These are phyloP conservation scores for Fibroporia radiculosa DNA, from an alignment of 768 basidiomycete species.

Conservation along the genomic window DNA sequence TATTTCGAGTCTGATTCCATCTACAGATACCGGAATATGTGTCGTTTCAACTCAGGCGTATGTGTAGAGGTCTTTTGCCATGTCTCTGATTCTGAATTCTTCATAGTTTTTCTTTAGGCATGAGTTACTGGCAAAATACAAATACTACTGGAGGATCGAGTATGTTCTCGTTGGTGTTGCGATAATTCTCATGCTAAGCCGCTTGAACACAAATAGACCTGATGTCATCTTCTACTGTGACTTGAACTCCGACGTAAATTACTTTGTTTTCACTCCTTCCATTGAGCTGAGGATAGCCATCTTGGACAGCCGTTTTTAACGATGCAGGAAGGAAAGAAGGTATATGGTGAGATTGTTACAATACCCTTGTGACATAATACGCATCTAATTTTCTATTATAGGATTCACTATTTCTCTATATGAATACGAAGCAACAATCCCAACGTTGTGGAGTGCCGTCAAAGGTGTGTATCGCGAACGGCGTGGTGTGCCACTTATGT, in stretches of 20 bases:
- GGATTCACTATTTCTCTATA: slow-evolving; percentile 70
- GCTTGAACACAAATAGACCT: slow-evolving; percentile 27
- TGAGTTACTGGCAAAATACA: slow-evolving; percentile 29
- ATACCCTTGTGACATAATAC: neutral
- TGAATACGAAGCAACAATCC: slow-evolving; percentile 70
- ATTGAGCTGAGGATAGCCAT: too few relatives aligned
- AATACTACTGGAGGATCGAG: slow-evolving; percentile 48
- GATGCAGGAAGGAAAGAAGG: slow-evolving; percentile 49
- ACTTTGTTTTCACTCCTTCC: neutral
- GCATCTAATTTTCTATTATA: slow-evolving; percentile 21
- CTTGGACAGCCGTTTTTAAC: slow-evolving; percentile 38
- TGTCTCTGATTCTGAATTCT: neutral
- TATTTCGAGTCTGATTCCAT: neutral
- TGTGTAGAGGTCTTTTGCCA: slow-evolving; percentile 18
- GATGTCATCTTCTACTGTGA: slow-evolving; percentile 55
- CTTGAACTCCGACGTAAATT: slow-evolving; percentile 35
- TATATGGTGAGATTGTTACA: slow-evolving; percentile 34
- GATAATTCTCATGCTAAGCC: neutral
- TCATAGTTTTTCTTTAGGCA: slow-evolving; percentile 50
- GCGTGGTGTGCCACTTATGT: neutral
- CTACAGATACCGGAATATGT: slow-evolving; percentile 85
- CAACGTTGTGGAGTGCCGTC: slow-evolving; percentile 64
- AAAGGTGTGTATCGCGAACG: slow-evolving; percentile 37
- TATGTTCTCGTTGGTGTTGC: slow-evolving; percentile 18
- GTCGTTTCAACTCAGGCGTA: slow-evolving; percentile 89